phyloP scores from a whole-genome alignment of 768 basidiomycete genomes.

The Russula foetens region DNA sequence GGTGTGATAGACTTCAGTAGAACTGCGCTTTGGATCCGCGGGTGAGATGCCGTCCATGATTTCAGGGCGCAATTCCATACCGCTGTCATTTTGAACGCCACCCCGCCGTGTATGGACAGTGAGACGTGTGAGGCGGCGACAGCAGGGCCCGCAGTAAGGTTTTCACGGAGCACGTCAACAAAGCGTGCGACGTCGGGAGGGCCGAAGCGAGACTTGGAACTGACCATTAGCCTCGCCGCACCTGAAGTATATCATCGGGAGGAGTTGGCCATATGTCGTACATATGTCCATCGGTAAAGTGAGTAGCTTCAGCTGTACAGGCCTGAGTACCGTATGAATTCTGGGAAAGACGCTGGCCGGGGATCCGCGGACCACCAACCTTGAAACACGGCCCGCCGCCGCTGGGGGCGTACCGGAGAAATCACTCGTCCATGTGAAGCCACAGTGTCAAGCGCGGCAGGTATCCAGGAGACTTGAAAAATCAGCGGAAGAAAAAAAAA shows the following conservation, averaged over 20 bases:
- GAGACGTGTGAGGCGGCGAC: neutral
- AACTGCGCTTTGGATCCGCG: conserved; percentile 5
- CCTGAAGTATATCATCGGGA: neutral
- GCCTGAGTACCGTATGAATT: neutral
- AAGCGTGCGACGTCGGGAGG: neutral
- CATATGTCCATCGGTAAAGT: neutral
- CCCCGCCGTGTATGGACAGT: neutral
- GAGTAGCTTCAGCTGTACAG: neutral
- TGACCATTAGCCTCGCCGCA: neutral
- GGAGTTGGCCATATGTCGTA: neutral
- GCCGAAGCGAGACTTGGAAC: neutral
- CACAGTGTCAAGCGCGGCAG: neutral
- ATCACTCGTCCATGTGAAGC: neutral
- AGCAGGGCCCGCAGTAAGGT: neutral
- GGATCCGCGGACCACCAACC: conserved; percentile 5
- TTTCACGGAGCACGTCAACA: neutral
- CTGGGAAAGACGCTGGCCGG: neutral
- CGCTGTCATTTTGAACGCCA: neutral
- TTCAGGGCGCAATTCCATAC: neutral
- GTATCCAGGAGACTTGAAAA: neutral
- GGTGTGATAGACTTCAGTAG: neutral
- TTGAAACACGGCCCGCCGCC: conserved; percentile 12
- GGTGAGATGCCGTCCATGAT: neutral
- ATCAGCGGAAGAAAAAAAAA: neutral
- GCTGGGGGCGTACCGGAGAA: neutral